Evolutionary conservation across 2,329 filamentous ascomycete species (phyloP), one percentile per base, ranked within the genome.

Genomic region (Zymoseptoria tritici): DNA sequence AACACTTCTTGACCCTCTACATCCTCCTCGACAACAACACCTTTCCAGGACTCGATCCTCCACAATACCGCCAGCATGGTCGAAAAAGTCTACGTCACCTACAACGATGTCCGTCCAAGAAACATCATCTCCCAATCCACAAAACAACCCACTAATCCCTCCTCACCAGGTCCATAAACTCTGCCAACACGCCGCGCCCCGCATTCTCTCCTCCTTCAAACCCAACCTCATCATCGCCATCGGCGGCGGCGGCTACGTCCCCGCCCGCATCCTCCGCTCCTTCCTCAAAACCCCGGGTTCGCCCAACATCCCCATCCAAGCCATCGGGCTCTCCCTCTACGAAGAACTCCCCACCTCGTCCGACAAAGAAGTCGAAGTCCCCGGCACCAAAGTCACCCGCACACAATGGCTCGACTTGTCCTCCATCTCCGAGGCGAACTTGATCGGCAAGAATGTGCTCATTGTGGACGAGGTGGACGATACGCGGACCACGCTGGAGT

Each of bases 221-320:
- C 94, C 94, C 49, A 90, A 96, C 76, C 89, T 99, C 69, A 96
- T 99, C 83, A 96, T 99, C 76, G 94, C 94, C 74, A 97, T 97
- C 75, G 94, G 94, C 70, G 94, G 94, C 66, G 94, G 94, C 70
- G 94, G 94, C 71, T 99, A 97, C 77, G 91, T 99, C 49, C 94
- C 94, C 62, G 94, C 94, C 52, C 90, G 94, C 70, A 99, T 99
- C 76, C 85, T 99, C 65, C 90, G 94, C 80, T 97, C 94, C 20
- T 99, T 99, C 82, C 89, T 99, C 76, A 97, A 96, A 83, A 85
- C 86, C 74, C 83, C 90, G 61, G 90, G 89, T 68, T 84, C 81
- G 63, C 86, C 91, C 77, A 99, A 99, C 80, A 99, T 99, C 72
- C 93, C 94, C 67, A 99, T 99, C 77, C 94, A 99, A 83, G 94